These are phyloP conservation scores for Mycotypha africana DNA, from an alignment of 371 early-diverging fungal species.

Conservation along the genomic window DNA sequence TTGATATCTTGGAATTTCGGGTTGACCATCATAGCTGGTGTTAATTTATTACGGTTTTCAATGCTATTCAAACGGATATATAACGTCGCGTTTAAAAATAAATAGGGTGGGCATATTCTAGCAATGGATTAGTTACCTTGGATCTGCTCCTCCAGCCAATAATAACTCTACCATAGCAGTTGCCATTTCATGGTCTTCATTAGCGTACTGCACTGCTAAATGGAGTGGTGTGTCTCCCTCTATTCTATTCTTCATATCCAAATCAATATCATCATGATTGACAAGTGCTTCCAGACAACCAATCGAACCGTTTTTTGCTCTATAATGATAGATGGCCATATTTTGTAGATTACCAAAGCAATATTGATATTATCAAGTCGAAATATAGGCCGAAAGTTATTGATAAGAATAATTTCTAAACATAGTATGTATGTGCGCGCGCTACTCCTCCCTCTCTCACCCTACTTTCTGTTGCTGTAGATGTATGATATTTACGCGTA, in stretches of 20 bases:
- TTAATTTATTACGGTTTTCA: conserved; percentile 29
- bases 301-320: conserved; percentile 51
- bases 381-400: too few species aligned
- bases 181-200: conserved; percentile 42
- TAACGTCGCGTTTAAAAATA: too few species aligned
- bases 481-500: conserved; percentile 52
- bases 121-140: conserved; percentile 27
- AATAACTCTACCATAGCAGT: conserved; percentile 51
- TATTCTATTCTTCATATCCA: conserved; percentile 47
- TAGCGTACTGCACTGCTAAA: conserved; percentile 48
- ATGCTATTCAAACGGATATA: conserved; percentile 17
- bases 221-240: conserved; percentile 65
- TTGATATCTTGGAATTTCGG: conserved; percentile 25
- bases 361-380: too few species aligned
- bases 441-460: not conserved
- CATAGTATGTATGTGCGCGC: not conserved
- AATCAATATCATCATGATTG: conserved; percentile 47
- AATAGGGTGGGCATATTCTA: not conserved
- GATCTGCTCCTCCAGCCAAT: conserved; percentile 49
- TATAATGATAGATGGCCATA: too few species aligned
- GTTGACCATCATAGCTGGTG: conserved; percentile 28
- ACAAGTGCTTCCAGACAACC: conserved; percentile 56
- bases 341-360: too few species aligned
- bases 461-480: not conserved
- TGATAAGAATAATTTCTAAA: too few species aligned